These are phyloP conservation scores for Rhynchospora pubera DNA, from an alignment of 176 grass and related monocot genomes.

Conservation along the genomic window DNA sequence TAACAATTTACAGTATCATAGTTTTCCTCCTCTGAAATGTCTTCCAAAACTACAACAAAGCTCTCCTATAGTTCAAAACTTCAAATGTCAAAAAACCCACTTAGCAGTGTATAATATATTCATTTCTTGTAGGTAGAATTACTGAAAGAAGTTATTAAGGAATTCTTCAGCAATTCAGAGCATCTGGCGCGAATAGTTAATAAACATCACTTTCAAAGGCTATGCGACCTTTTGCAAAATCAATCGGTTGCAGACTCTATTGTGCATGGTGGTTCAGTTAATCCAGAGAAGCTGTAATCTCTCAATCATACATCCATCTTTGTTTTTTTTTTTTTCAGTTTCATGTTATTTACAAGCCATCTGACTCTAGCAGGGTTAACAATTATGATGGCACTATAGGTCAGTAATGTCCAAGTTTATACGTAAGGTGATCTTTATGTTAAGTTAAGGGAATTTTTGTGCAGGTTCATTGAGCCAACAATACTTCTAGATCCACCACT, in stretches of 20 bases:
- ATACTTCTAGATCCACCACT: conserved; percentile 82
- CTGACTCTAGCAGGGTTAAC: not conserved
- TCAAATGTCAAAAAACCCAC: not conserved
- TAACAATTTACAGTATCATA: not conserved
- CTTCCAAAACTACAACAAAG: not conserved
- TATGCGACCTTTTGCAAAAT: conserved; percentile 44
- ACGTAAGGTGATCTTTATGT: not conserved
- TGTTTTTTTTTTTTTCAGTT: not conserved
- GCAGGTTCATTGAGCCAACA: conserved; percentile 81
- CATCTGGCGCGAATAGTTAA: conserved; percentile 59
- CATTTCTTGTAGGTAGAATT: conserved; percentile 42
- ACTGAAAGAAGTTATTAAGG: conserved; percentile 60
- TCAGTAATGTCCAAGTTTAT: not conserved
- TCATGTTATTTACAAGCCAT: not conserved
- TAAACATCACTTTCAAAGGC: conserved; percentile 54
- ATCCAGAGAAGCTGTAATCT: conserved; percentile 55
- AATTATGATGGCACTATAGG: not conserved
- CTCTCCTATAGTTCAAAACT: not conserved
- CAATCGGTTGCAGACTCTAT: conserved; percentile 41
- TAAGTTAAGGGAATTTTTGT: not conserved
- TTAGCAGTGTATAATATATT: not conserved
- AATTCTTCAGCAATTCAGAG: conserved; percentile 26
- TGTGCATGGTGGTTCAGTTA: conserved; percentile 53
- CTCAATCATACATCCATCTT: not conserved
- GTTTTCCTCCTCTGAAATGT: not conserved